Evolutionary conservation across 495 filamentous ascomycete genomes (phyloP), one percentile per base, ranked within the genome.

Genomic region (Lophiotrema nucula): DNA sequence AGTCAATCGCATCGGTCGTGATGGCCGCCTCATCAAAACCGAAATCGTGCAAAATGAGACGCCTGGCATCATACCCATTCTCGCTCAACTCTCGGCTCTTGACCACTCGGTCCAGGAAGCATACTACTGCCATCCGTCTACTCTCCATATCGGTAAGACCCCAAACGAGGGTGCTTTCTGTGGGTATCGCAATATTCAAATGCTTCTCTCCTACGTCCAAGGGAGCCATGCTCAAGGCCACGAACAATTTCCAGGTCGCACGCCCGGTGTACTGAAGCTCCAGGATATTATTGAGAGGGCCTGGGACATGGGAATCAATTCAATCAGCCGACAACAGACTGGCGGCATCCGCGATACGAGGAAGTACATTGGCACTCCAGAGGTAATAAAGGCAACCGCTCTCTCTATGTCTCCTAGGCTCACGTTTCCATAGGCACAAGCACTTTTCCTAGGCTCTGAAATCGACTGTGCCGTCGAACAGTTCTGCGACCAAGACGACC

Each of bases 171-270:
- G 92, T 28, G 89, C 90, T 1, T 98, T 97, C 73, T 98, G 93
- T 72, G 93, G 93, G n/a, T 98, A 97, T 66, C 80, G 93, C 10
- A 98, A 96, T 69, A 96, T 97, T 37, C 93, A 98, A 66, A 95
- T 96, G 90, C 67, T 96, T 55, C 74, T 86, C 16, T 92, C 91
- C 2, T 92, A 88, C 68, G 81, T 97, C 28, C 78, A 81, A 45
- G 78, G 78, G 26, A 71, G 83, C 6, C 67, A 75, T 37, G 73
- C 74, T 22, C 72, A 76, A 15, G 88, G 87, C 3, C 70, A 79
- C 58, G 76, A 85, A 22, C 68, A 75, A 13, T 87, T 96, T 48
- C 63, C 76, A 10, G 72, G 76, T 6, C 74, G 49, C 16, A 61
- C 54, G n/a, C 93, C 93, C 0, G 83, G 84, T 3, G 89, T 98